Conservation (phyloP, 225 moss, liverwort and hornwort genomes). For the Antitrichia curtipendula region DNA sequence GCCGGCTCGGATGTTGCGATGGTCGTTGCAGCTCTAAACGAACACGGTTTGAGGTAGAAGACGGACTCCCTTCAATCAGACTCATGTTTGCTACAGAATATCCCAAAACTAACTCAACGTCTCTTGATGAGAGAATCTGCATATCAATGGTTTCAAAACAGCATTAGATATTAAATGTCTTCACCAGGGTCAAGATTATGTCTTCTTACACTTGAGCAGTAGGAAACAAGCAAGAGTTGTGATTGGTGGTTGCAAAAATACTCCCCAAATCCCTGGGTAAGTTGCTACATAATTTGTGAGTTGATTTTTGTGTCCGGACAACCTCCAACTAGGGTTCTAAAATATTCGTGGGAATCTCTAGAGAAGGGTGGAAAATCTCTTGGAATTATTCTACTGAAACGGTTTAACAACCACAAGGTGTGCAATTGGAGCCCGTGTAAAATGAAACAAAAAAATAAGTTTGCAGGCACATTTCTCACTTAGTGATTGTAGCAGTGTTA, state of each 20-base stretch:
- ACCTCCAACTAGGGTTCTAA: background rate
- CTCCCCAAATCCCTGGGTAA: background rate
- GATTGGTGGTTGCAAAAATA: background rate
- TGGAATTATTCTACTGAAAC: background rate
- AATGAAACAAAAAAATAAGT: background rate
- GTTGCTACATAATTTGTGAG: background rate
- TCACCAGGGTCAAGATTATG: background rate
- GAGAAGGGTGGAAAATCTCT: background rate
- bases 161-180: background rate
- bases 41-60: constrained; percentile 9
- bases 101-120: constrained; percentile 70
- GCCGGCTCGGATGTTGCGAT: constrained; percentile 37
- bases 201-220: background rate
- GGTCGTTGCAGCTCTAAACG: constrained; percentile 39
- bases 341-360: background rate
- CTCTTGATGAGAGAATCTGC: constrained; percentile 71
- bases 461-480: background rate
- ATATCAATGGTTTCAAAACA: background rate
- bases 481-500: background rate
- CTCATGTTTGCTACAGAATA: constrained; percentile 59
- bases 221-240: background rate
- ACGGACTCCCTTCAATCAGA: constrained; percentile 19
- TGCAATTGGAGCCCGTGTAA: background rate
- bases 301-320: too few species aligned
- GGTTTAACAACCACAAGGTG: background rate